These are phyloP conservation scores for Shiraia bambusicola DNA, from an alignment of 2,329 filamentous ascomycete species.

Conservation along the genomic window DNA sequence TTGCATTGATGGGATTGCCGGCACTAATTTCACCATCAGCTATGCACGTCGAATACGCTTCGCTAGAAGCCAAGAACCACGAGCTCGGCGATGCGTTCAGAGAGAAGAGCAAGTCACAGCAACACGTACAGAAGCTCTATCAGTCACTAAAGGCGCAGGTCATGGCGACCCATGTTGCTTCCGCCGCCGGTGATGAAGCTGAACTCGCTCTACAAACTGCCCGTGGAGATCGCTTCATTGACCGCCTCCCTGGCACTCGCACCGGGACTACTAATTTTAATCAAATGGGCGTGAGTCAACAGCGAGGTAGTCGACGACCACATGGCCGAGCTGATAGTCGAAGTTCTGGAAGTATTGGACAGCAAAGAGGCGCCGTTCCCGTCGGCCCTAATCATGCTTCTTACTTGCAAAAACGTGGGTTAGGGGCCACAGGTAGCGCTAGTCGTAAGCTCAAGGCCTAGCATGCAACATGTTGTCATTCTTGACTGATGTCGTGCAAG, in stretches of 20 bases:
- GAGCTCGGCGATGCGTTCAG: slow-evolving; percentile 67
- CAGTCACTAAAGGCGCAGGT: slow-evolving; percentile 58
- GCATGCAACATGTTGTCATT: neutral
- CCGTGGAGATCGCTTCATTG: slow-evolving; percentile 32
- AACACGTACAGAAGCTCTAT: slow-evolving; percentile 66
- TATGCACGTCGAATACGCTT: slow-evolving; percentile 63
- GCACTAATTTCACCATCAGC: slow-evolving; percentile 38
- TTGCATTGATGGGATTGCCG: neutral
- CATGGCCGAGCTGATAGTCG: slow-evolving; percentile 26
- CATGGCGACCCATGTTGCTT: slow-evolving; percentile 56
- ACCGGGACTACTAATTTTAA: slow-evolving; percentile 25
- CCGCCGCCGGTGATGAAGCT: slow-evolving; percentile 55
- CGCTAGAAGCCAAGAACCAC: slow-evolving; percentile 68
- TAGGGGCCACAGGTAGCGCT: slow-evolving; percentile 15
- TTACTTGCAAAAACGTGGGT: slow-evolving; percentile 21
- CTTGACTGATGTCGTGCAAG: slow-evolving; percentile 17
- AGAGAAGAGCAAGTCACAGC: slow-evolving; percentile 69
- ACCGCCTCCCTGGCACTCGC: slow-evolving; percentile 33
- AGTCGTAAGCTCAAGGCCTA: slow-evolving; percentile 21
- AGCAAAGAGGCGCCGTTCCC: slow-evolving; percentile 22
- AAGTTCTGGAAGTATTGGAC: slow-evolving; percentile 29
- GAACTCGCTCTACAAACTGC: slow-evolving; percentile 32
- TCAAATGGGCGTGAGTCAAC: slow-evolving; percentile 18
- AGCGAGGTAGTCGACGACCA: slow-evolving; percentile 10
- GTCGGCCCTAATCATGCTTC: slow-evolving; percentile 21